A percentile compares a stretch with the other conserved stretches of the same genome.
Evolutionary conservation across 345 rosid genomes (phyloP).

Genomic region (Eucalyptus rudis): DNA sequence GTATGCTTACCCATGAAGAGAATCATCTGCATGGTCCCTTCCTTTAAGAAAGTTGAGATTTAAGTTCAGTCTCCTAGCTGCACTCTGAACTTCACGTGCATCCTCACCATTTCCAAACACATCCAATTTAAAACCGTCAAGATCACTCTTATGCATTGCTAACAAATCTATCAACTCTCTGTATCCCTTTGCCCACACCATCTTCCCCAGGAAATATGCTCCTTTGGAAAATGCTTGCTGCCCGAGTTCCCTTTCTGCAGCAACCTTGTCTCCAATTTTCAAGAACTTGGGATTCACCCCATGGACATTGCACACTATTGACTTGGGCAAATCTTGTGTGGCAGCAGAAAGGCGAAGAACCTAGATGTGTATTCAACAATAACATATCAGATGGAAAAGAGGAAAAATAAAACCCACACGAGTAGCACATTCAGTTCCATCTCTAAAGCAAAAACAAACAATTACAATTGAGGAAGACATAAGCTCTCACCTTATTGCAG

Average conservation of each 20-base stretch:
- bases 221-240: conserved; percentile 93
- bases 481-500: conserved; percentile 59
- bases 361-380: conserved; percentile 14
- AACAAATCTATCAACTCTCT: conserved; percentile 81
- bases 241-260: conserved; percentile 76
- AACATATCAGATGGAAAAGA: neutral
- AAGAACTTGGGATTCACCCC: conserved; percentile 95
- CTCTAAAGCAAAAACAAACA: neutral
- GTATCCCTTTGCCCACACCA: conserved; percentile 99
- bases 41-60: conserved; percentile 84
- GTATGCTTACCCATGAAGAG: conserved; percentile 71
- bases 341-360: conserved; percentile 97
- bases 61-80: conserved; percentile 56
- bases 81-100: conserved; percentile 65
- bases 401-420: neutral
- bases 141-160: conserved; percentile 67
- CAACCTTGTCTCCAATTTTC: conserved; percentile 78
- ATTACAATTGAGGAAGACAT: neutral
- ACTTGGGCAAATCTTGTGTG: conserved; percentile 86
- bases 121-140: conserved; percentile 75
- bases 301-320: conserved; percentile 89
- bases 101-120: conserved; percentile 98
- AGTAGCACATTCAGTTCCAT: neutral
- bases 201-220: conserved; percentile 92
- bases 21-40: conserved; percentile 88